Evolutionary conservation across 495 filamentous ascomycete genomes (phyloP).

Genomic region (Neurospora sp.): DNA sequence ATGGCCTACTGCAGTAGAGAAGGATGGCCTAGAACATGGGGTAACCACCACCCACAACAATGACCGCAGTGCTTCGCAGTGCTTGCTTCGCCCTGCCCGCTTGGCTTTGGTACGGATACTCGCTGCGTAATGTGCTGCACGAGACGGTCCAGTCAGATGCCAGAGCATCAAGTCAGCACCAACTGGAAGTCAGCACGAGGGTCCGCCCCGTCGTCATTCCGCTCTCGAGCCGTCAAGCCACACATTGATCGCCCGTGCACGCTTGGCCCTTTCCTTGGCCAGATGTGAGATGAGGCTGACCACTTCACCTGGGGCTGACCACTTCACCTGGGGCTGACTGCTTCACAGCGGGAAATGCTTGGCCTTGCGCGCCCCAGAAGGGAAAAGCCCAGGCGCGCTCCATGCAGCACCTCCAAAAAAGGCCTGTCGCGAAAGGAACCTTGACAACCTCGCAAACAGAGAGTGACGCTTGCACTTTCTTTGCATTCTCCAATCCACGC

Average conservation of each 20-base stretch:
- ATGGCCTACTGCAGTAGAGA: background rate
- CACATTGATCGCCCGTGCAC: background rate
- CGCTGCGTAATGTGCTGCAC: background rate
- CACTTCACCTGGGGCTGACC: background rate
- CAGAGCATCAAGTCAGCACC: background rate
- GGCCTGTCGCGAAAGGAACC: background rate
- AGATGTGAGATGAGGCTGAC: background rate
- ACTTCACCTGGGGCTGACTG: background rate
- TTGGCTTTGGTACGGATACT: background rate
- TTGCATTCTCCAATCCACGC: background rate
- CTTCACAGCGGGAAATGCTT: background rate
- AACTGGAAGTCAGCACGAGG: background rate
- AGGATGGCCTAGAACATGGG: background rate
- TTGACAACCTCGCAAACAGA: background rate
- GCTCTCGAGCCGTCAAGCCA: background rate
- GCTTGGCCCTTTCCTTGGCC: background rate
- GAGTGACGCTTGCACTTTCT: background rate
- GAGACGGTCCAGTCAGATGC: background rate
- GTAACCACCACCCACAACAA: background rate
- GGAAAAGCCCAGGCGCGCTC: slow-evolving; percentile 11
- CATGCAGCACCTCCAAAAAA: slow-evolving; percentile 14
- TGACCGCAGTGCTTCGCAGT: background rate
- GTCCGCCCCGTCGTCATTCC: background rate
- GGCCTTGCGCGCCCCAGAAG: background rate
- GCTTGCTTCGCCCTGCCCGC: background rate